Evolutionary conservation across 1,139 yeast species (phyloP), one percentile per base, ranked within the genome.

Genomic region (Hyphopichia khmerensis): DNA sequence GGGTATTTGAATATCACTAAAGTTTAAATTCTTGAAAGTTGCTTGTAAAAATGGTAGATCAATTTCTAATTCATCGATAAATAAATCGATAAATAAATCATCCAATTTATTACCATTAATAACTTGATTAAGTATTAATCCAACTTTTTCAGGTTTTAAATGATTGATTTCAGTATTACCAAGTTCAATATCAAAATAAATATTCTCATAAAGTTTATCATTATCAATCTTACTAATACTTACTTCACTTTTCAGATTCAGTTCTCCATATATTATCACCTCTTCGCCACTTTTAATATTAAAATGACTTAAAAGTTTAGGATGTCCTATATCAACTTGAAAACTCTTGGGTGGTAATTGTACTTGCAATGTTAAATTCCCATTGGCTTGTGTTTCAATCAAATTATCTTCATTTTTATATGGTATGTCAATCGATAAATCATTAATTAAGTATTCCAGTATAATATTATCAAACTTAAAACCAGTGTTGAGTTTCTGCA

Each of bases 41-140:
- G 58, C 40, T n/a, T 50, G 46, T 16, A 55, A 39, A 16, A 65
- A 43, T 1, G 64, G 59, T 3, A 65, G 55, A 10, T 45, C 48
- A 3, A 66, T 26, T 26, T 44, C 44, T 7, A 58, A 36, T 41
- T 61, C 61, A 14, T 49, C 43, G 6, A 60, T 34, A 14, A 48
- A 49, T 34, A 56, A 14, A 36, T 56, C 58, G 8, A 51, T 29
- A 34, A 24, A 43, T n/a, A 55, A 35, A 7, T 16, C n/a, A 3
- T 2, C 19, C 15, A 29, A 4, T 29, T 29, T 5, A 13, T 19
- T 27, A n/a, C 44, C 47, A 13, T 49, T 49, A 6, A 58, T 35
- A 2, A 53, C 33, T 6, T 42, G 18, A 41, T 52, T 52, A 14
- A 54, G 16, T 9, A 56, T 24, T 33, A 43, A 21, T 1, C 65